phyloP scores from a whole-genome alignment of 139 green algal species.

The Chlamydomonas sphaeroides region DNA sequence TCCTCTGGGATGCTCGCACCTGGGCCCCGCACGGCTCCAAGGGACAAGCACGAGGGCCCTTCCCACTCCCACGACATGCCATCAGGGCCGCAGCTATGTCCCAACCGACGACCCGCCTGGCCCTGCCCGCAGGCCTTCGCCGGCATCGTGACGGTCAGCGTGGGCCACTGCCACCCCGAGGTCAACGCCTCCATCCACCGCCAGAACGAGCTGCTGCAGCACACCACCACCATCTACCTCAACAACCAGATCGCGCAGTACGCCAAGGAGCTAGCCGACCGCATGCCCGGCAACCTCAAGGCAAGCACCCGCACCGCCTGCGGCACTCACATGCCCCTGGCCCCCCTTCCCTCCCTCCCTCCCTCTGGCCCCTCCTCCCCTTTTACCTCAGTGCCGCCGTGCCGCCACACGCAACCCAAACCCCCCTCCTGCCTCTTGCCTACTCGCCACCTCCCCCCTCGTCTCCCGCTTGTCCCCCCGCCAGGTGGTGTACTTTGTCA shows the following conservation, averaged over 20 bases:
- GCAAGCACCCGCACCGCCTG: constrained; percentile 30
- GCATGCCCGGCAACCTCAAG: constrained; percentile 83
- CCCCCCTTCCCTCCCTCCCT: no score
- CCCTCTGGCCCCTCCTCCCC: no score
- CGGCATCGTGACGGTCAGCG: constrained; percentile 97
- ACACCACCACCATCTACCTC: constrained; percentile 91
- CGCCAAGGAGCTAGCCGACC: constrained; percentile 81
- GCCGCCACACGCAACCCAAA: neutral
- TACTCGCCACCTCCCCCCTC: neutral
- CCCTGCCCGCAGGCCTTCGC: constrained; percentile 92
- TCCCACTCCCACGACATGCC: no score
- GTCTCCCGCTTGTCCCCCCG: neutral
- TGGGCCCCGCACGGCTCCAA: no score
- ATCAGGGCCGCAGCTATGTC: no score
- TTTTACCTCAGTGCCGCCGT: neutral
- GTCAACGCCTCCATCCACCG: constrained; percentile 71
- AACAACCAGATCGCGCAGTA: constrained; percentile 84
- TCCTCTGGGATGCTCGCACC: no score
- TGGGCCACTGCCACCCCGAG: constrained; percentile 86
- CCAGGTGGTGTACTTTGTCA: constrained; percentile 86
- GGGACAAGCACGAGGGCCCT: no score
- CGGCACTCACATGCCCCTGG: neutral
- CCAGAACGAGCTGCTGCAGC: constrained; percentile 80
- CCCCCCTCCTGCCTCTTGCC: neutral
- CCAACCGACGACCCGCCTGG: no score